Percentiles rank a stretch among this genome's conserved stretches.
phyloP scores from a whole-genome alignment of 1,139 yeast genomes.

The Hansenula lynferdii region DNA sequence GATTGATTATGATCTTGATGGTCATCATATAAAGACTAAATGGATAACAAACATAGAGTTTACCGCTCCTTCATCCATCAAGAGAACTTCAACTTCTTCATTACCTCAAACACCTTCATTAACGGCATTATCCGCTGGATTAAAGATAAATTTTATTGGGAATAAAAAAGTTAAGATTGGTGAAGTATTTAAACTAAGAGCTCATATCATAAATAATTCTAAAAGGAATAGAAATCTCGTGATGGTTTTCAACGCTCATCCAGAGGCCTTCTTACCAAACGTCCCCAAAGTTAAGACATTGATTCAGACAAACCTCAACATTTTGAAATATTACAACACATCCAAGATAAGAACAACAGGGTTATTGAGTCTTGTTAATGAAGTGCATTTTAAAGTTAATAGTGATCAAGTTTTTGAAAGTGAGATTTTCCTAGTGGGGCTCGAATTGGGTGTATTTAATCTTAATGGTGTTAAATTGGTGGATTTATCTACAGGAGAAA shows the following conservation, averaged over 20 bases:
- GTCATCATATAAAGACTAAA: slow-evolving; percentile 38
- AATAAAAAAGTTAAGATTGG: slow-evolving; percentile 58
- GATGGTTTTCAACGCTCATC: slow-evolving; percentile 19
- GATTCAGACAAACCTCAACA: slow-evolving; percentile 15
- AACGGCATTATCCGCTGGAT: slow-evolving; percentile 37
- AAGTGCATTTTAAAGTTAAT: slow-evolving; percentile 48
- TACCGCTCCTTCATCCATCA: slow-evolving; percentile 34
- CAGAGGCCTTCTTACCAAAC: slow-evolving; percentile 30
- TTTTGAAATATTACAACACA: slow-evolving; percentile 31
- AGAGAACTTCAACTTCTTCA: slow-evolving; percentile 6
- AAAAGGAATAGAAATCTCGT: slow-evolving; percentile 39
- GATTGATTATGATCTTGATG: slow-evolving; percentile 24
- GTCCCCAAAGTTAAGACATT: slow-evolving; percentile 22
- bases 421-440: slow-evolving; percentile 53
- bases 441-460: slow-evolving; percentile 60
- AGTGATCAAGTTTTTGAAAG: slow-evolving; percentile 66
- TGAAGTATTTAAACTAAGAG: slow-evolving; percentile 54
- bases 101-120: slow-evolving; percentile 30
- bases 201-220: slow-evolving; percentile 63
- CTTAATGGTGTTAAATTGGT: slow-evolving; percentile 61
- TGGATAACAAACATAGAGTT: slow-evolving; percentile 65
- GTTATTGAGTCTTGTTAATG: slow-evolving; percentile 58
- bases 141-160: slow-evolving; percentile 61
- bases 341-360: slow-evolving; percentile 39
- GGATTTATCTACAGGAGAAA: slow-evolving; percentile 63